A percentile compares a stretch with the other conserved stretches of the same genome.
Conservation (phyloP, 495 filamentous ascomycete species). For the Xylaria grammica region DNA sequence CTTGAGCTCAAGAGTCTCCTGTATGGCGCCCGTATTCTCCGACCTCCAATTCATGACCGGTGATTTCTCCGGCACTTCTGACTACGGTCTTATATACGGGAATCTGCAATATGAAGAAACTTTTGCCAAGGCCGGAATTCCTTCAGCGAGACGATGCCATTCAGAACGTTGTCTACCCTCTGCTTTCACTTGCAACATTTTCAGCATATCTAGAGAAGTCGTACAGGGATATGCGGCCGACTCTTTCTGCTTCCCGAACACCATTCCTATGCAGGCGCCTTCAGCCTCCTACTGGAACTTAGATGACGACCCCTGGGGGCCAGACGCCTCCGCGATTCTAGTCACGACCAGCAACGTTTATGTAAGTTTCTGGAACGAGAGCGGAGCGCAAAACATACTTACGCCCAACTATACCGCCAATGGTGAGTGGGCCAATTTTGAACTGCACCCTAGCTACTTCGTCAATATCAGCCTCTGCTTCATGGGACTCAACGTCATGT, state of each 20-base stretch:
- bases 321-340: background rate
- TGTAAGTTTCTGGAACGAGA: background rate
- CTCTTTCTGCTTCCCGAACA: constrained; percentile 6
- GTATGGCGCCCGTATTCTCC: constrained; percentile 5
- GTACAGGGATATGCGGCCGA: background rate
- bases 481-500: constrained; percentile 4
- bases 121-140: constrained; percentile 1
- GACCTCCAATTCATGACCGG: background rate
- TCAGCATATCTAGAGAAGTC: background rate
- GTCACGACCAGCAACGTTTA: background rate
- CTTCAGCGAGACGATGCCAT: background rate
- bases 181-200: background rate
- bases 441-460: constrained; percentile 1
- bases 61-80: background rate
- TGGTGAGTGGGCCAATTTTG: background rate
- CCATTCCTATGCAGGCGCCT: background rate
- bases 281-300: background rate
- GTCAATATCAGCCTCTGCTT: constrained; percentile 9
- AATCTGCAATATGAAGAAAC: background rate
- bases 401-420: background rate
- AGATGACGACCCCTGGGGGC: constrained; percentile 5
- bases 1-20: background rate
- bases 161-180: background rate
- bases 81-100: constrained; percentile 1
- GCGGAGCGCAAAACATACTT: background rate